These are phyloP conservation scores for Diaporthe destruens DNA, from an alignment of 2,329 filamentous ascomycete genomes.

Conservation along the genomic window DNA sequence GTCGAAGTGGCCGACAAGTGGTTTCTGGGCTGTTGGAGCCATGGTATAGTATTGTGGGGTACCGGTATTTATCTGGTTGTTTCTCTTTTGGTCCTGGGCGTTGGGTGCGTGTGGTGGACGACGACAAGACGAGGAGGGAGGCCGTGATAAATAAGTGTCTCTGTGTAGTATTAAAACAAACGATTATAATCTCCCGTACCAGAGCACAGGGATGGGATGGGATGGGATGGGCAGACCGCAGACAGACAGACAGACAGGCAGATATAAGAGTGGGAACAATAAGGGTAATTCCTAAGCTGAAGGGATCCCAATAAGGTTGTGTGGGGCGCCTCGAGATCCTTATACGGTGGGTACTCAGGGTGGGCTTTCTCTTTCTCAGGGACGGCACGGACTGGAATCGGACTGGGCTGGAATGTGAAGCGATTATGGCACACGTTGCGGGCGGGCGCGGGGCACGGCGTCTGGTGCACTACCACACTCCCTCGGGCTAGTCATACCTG, in stretches of 20 bases:
- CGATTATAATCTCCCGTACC: too few relatives aligned
- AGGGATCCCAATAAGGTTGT: neutral
- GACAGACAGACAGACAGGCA: too few relatives aligned
- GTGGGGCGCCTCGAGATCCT: conserved; percentile 8
- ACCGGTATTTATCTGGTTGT: neutral
- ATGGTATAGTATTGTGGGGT: conserved; percentile 8
- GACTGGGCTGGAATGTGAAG: conserved; percentile 23
- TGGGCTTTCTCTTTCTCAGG: too few relatives aligned
- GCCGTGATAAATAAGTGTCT: too few relatives aligned
- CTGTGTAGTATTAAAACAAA: too few relatives aligned
- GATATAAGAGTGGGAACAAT: conserved; percentile 4
- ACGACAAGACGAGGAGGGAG: too few relatives aligned
- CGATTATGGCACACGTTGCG: conserved; percentile 15
- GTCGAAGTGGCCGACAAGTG: conserved; percentile 27
- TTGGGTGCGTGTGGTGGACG: neutral
- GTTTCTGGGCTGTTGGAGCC: conserved; percentile 31
- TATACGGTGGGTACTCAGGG: conserved; percentile 15
- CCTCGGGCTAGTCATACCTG: neutral
- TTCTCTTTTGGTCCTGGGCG: neutral
- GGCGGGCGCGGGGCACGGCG: neutral
- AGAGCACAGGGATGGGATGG: too few relatives aligned
- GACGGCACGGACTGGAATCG: too few relatives aligned
- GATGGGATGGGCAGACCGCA: too few relatives aligned
- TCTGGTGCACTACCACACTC: too few relatives aligned
- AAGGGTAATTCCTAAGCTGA: neutral